A percentile compares a stretch with the other conserved stretches of the same genome.
These are phyloP conservation scores for Salvia hispanica DNA, from an alignment of 257 asterid genomes.

Conservation along the genomic window DNA sequence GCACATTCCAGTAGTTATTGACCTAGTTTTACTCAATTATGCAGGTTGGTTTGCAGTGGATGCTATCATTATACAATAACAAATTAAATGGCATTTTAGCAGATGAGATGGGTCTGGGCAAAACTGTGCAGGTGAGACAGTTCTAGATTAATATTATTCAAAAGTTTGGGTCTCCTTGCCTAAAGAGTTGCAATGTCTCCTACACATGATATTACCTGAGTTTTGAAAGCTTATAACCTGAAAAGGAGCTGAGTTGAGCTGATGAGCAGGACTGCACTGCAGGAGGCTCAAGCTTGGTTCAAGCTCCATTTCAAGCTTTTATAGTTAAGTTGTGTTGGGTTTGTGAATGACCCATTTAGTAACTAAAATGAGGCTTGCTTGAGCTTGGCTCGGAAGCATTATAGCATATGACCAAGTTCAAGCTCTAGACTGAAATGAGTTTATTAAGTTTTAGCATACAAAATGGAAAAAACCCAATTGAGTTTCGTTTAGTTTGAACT, in stretches of 20 bases:
- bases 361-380: neutral
- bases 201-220: constrained; percentile 1
- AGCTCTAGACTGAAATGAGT: no score
- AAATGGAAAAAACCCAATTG: neutral
- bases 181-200: constrained; percentile 14
- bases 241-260: neutral
- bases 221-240: constrained; percentile 8
- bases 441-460: neutral
- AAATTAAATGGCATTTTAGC: constrained; percentile 98
- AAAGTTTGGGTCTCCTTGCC: constrained; percentile 8
- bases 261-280: neutral
- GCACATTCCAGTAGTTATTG: constrained; percentile 22
- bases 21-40: constrained; percentile 36
- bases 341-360: neutral
- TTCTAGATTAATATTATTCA: constrained; percentile 26
- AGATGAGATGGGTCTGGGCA: constrained; percentile 99
- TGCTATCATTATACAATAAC: constrained; percentile 95
- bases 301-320: neutral
- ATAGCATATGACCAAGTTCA: no score
- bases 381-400: neutral
- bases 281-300: neutral
- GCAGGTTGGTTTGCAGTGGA: constrained; percentile 99
- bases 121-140: constrained; percentile 90
- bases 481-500: neutral
- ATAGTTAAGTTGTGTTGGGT: neutral